A percentile compares a stretch with the other conserved stretches of the same genome.
phyloP scores from a whole-genome alignment of 1,284 basidiomycete genomes.

The Cutaneotrichosporon dermatis region DNA sequence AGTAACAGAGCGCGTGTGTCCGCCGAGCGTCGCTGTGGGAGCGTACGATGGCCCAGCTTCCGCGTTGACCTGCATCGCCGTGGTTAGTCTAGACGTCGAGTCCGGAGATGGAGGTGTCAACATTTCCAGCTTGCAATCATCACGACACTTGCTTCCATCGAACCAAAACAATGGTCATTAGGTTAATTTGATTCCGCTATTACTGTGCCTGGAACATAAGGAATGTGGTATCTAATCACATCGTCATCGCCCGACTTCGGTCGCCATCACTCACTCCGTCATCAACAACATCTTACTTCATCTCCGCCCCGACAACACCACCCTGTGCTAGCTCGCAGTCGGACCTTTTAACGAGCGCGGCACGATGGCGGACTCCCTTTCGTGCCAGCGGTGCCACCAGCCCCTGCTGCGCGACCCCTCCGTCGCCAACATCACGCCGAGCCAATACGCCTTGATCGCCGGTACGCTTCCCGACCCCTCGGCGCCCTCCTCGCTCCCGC shows the following conservation, averaged over 20 bases:
- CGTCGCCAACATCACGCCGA: constrained; percentile 72
- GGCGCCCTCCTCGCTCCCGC: constrained; percentile 43
- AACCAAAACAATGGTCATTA: background rate
- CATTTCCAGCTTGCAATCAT: too few species aligned
- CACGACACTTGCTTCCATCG: background rate
- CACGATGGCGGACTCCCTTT: constrained; percentile 22
- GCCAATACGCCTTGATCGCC: constrained; percentile 77
- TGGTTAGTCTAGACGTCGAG: background rate
- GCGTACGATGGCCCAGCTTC: constrained; percentile 20
- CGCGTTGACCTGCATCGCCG: constrained; percentile 10
- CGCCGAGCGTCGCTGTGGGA: constrained; percentile 46
- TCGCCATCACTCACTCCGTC: too few species aligned
- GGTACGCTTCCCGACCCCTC: constrained; percentile 57
- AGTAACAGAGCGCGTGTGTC: constrained; percentile 50
- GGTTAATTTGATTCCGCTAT: background rate
- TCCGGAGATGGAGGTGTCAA: background rate
- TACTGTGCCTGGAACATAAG: background rate
- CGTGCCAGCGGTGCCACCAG: constrained; percentile 51
- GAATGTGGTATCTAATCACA: constrained; percentile 5
- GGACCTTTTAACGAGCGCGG: too few species aligned
- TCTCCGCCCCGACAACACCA: too few species aligned
- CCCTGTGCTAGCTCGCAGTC: too few species aligned
- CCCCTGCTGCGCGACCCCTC: constrained; percentile 82
- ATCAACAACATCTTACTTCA: too few species aligned
- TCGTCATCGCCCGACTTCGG: background rate